Conservation (phyloP, 805 yeast genomes). For the Hermanozyma aechmeae region DNA sequence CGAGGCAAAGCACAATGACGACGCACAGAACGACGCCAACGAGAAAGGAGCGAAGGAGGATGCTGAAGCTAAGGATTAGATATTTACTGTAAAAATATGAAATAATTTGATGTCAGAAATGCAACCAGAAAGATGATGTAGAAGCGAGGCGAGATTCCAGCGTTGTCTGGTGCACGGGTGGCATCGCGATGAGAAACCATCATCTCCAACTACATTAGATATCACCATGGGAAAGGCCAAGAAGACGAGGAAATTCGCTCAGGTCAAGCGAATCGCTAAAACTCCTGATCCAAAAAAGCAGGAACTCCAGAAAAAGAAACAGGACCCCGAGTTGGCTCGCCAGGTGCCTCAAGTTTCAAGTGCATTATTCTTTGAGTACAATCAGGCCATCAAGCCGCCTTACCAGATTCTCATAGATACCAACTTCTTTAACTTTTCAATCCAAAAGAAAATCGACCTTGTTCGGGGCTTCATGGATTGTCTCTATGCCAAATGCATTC, state of each 20-base stretch:
- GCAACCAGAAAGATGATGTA: too few relatives aligned
- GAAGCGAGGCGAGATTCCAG: too few relatives aligned
- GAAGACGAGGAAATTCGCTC: slow-evolving; percentile 95
- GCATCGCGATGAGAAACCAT: too few relatives aligned
- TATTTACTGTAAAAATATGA: too few relatives aligned
- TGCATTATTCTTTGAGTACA: slow-evolving; percentile 89
- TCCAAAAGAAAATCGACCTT: slow-evolving; percentile 89
- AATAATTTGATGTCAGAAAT: too few relatives aligned
- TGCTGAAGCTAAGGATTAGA: too few relatives aligned
- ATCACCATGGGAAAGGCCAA: slow-evolving; percentile 90
- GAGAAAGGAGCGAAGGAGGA: too few relatives aligned
- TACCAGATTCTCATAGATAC: slow-evolving; percentile 95
- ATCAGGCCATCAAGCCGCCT: slow-evolving; percentile 94
- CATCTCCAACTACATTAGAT: too few relatives aligned
- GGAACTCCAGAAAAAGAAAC: slow-evolving; percentile 22
- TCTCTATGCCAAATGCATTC: slow-evolving; percentile 88
- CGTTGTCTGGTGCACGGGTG: too few relatives aligned
- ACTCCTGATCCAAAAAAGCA: slow-evolving; percentile 55
- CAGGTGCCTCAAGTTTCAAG: slow-evolving; percentile 85
- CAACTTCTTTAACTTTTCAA: slow-evolving; percentile 91
- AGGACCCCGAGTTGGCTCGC: slow-evolving; percentile 59
- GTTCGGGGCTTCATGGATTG: slow-evolving; percentile 98
- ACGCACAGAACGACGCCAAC: too few relatives aligned
- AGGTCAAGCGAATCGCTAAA: slow-evolving; percentile 72
- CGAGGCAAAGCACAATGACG: too few relatives aligned